These are phyloP conservation scores for Aspergillus biplanus DNA, from an alignment of 495 filamentous ascomycete species.

Conservation along the genomic window DNA sequence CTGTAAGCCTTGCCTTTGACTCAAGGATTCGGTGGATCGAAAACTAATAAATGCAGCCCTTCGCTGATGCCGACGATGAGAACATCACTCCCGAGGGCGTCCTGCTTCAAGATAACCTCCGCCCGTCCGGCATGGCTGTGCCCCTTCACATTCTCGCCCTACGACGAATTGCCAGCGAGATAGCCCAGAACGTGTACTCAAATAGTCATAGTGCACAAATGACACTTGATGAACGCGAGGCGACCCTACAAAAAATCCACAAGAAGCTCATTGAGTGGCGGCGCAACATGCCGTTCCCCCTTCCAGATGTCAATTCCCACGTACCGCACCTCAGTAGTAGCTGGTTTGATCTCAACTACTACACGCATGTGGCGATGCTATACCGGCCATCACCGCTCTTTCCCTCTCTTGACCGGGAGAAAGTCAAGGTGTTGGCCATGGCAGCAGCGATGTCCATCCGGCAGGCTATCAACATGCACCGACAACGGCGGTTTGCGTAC, in stretches of 20 bases:
- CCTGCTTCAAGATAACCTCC: conserved; percentile 17
- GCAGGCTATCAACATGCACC: conserved; percentile 40
- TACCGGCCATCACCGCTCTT: conserved; percentile 42
- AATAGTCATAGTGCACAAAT: conserved; percentile 16
- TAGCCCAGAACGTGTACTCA: conserved; percentile 34
- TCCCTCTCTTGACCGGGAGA: conserved; percentile 31
- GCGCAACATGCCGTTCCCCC: conserved; percentile 45
- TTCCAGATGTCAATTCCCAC: conserved; percentile 37
- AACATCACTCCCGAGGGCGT: conserved; percentile 33
- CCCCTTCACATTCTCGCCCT: conserved; percentile 43
- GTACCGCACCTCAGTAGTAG: conserved; percentile 43
- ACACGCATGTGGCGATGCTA: conserved; percentile 41
- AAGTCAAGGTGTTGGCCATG: conserved; percentile 36
- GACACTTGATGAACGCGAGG: conserved; percentile 27
- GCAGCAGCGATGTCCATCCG: conserved; percentile 42
- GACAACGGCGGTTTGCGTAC: conserved; percentile 41
- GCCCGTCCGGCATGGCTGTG: conserved; percentile 41
- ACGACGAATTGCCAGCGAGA: conserved; percentile 41
- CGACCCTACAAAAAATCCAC: conserved; percentile 36
- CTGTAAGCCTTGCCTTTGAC: background rate
- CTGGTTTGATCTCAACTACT: conserved; percentile 50
- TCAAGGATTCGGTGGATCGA: background rate
- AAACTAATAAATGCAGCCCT: conserved; percentile 28
- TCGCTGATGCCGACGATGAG: conserved; percentile 39
- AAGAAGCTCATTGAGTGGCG: conserved; percentile 41